A percentile compares a stretch with the other conserved stretches of the same genome.
These are phyloP conservation scores for Aspergillus chevalieri DNA, from an alignment of 2,329 filamentous ascomycete genomes.

Conservation along the genomic window DNA sequence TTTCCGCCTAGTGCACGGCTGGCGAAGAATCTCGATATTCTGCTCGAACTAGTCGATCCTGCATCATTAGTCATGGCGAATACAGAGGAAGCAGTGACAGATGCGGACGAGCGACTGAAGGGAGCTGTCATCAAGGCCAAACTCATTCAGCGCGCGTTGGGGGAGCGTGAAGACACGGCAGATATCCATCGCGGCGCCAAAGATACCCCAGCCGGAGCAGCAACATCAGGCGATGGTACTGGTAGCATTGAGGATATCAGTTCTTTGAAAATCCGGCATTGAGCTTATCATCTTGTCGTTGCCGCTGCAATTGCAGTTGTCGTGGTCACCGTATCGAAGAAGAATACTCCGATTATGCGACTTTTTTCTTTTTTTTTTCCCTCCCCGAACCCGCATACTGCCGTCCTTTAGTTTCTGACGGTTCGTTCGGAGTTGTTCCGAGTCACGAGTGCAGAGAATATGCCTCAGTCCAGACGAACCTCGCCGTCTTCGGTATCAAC, in stretches of 20 bases:
- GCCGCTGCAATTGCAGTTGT: not conserved
- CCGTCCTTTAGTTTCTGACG: not conserved
- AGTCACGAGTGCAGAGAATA: not conserved
- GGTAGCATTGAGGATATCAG: slow-evolving; percentile 46
- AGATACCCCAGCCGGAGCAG: slow-evolving; percentile 10
- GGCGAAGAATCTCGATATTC: slow-evolving; percentile 65
- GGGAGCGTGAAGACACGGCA: slow-evolving; percentile 37
- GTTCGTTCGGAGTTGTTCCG: not conserved
- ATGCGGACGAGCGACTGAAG: slow-evolving; percentile 85
- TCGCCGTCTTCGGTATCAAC: not conserved
- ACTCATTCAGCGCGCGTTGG: slow-evolving; percentile 68
- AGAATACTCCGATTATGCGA: not conserved
- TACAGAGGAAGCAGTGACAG: slow-evolving; percentile 78
- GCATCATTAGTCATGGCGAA: slow-evolving; percentile 74
- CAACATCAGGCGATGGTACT: slow-evolving; percentile 28
- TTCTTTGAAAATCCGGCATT: slow-evolving; percentile 35
- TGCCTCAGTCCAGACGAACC: not conserved
- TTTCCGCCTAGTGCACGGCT: slow-evolving; percentile 58
- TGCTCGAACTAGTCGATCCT: slow-evolving; percentile 73
- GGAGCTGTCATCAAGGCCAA: slow-evolving; percentile 77
- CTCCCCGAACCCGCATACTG: not conserved
- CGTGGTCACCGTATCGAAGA: not conserved
- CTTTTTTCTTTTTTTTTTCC: not conserved
- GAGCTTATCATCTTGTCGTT: slow-evolving; percentile 5
- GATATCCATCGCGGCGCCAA: slow-evolving; percentile 24